Evolutionary conservation across 768 basidiomycete species (phyloP), one percentile per base, ranked within the genome.

Genomic region (Mrakia frigida): DNA sequence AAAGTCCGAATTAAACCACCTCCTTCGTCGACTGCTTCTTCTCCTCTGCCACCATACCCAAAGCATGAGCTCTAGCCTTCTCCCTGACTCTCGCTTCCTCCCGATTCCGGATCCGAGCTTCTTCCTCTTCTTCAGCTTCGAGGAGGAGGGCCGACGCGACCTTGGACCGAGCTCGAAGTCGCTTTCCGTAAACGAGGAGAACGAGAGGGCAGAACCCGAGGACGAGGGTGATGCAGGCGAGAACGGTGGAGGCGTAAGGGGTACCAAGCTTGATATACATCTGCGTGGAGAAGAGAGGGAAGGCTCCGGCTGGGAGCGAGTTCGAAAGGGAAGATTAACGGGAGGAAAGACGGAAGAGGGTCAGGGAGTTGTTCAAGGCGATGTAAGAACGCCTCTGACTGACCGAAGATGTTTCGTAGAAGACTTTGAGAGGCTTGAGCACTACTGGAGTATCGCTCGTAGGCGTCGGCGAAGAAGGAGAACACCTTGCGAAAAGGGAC

Each of bases 371-470:
- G 18, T 7, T 9, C 43, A 18, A 18, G 43, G 43, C 43, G 43
- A 9, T 46, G 43, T 7, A 9, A 7, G 43, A 46, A 18, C 43
- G 43, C 43, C 9, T 46, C 43, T 7, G 9, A 18, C 56, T 56
- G 1, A 56, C 56, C 77, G 25, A 76, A 61, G 6, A 83, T 41
- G 73, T 83, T 83, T 25, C 77, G 37, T 4, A 71, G 16, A 4
- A 78, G 53, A n/a, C 73, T 74, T 25, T 74, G 77, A 13, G 73
- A 65, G 7, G 82, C 82, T 73, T 83, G 82, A 2, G 82, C 82
- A 25, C 80, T 81, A 2, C 80, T 81, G 6, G 80, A 81, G 71
- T 82, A 82, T 0, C 79, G 78, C 75, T 83, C 82, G 73, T 83
- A 83, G 5, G 81, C 81, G 75, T 81, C 82, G 13, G 82, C 79